phyloP scores from a whole-genome alignment of 495 filamentous ascomycete genomes.

The Corynascus novoguineensis region DNA sequence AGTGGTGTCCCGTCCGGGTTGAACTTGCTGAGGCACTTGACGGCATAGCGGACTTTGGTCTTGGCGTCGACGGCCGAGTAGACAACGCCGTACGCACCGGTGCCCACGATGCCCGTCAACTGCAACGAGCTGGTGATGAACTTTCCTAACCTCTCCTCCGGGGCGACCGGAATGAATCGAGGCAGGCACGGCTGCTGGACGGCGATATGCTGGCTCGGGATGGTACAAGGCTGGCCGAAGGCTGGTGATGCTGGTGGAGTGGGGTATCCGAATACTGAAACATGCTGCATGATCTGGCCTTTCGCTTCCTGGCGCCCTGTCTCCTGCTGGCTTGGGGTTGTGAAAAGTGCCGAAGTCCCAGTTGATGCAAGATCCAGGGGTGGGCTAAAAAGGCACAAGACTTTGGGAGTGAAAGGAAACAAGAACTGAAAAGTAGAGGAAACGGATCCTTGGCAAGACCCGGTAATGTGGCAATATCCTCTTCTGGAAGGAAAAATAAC shows the following conservation, averaged over 20 bases:
- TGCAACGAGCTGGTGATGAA: constrained; percentile 77
- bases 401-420: constrained; percentile 11
- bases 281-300: constrained; percentile 48
- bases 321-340: constrained; percentile 20
- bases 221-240: constrained; percentile 41
- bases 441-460: constrained; percentile 17
- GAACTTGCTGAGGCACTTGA: constrained; percentile 92
- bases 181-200: constrained; percentile 34
- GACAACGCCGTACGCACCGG: constrained; percentile 94
- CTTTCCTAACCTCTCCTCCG: constrained; percentile 83
- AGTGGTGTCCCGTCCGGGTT: constrained; percentile 62
- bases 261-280: constrained; percentile 48
- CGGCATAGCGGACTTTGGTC: constrained; percentile 78
- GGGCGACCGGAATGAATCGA: constrained; percentile 43
- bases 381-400: constrained; percentile 14
- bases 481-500: no score
- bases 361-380: constrained; percentile 9
- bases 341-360: constrained; percentile 10
- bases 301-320: constrained; percentile 15
- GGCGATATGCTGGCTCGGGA: constrained; percentile 25
- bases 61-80: constrained; percentile 88
- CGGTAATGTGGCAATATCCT: constrained; percentile 15
- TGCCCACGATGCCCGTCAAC: constrained; percentile 78
- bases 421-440: constrained; percentile 14
- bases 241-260: constrained; percentile 48